A percentile compares a stretch with the other conserved stretches of the same genome.
Evolutionary conservation across 345 rosid genomes (phyloP).

Genomic region (Dipteronia dyeriana): DNA sequence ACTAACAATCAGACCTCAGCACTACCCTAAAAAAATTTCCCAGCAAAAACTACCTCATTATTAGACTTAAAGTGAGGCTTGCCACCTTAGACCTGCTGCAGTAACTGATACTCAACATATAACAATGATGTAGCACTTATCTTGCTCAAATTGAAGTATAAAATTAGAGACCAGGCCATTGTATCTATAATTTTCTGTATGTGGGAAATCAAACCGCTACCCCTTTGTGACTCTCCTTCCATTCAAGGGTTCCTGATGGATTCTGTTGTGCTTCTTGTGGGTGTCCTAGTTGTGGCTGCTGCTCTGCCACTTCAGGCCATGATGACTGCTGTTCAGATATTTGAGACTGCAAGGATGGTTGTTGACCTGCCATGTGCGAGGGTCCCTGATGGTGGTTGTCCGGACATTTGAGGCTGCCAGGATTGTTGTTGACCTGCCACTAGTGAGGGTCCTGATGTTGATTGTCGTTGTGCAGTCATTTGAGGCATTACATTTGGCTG

Average conservation of each 20-base stretch:
- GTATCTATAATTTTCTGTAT: neutral
- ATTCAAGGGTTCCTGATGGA: constrained; percentile 16
- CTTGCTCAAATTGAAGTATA: neutral
- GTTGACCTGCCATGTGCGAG: constrained; percentile 24
- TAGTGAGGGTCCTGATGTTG: constrained; percentile 14
- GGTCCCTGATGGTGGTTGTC: constrained; percentile 21
- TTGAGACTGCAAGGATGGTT: constrained; percentile 34
- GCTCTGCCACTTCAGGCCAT: constrained; percentile 10
- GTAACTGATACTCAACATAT: neutral
- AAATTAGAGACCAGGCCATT: neutral
- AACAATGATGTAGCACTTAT: constrained; percentile 1
- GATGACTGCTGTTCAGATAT: constrained; percentile 29
- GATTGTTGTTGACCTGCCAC: constrained; percentile 28
- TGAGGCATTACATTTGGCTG: constrained; percentile 14
- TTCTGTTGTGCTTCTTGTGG: constrained; percentile 27
- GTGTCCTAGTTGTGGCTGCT: constrained; percentile 23
- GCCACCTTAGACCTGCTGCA: neutral
- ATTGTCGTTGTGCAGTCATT: constrained; percentile 28
- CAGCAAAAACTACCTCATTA: neutral
- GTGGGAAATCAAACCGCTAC: constrained; percentile 23
- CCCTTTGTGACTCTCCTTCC: constrained; percentile 26
- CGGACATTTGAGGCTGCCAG: constrained; percentile 29
- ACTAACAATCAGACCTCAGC: neutral
- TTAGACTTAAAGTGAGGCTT: neutral
- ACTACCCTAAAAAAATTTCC: neutral